Evolutionary conservation across 257 asterid species (phyloP), one percentile per base, ranked within the genome.

Genomic region (Solanum dulcamara): DNA sequence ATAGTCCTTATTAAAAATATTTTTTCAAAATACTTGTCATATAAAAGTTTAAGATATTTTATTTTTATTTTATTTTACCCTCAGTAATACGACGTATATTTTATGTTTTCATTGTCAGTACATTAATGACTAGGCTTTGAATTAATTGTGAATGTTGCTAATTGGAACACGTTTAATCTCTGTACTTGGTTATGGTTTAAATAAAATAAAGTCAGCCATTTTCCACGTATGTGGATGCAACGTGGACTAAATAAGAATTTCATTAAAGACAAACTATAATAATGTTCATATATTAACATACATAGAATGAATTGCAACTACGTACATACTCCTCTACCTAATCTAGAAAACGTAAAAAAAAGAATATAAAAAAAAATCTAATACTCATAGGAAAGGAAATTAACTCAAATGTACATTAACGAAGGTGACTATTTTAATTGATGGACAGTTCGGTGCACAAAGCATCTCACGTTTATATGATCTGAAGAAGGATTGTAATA

Each of bases 401-500:
- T 11, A 46, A 77, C 83, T 77, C 83, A 26, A 77, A 28, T 46
- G 83, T 46, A 77, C 62, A 77, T 2, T 46, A 77, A 26, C 4
- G 2, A 42, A 42, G 81, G 57, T 42, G 81, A 74, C 24, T 74
- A 68, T 68, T 64, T 32, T 67, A 44, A 32, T 1, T 48, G 86
- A 28, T 46, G 22, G 17, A 62, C 64, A 0, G 1, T 3, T 26
- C 18, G 4, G 0, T 26, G 3, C 24, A 7, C 12, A 30, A 30
- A 32, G 14, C 0, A 66, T 66, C 6, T 66, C 42, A 0, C 7
- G 0, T 64, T 26, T 26, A 12, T 0, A 57, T 1, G 2, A 3
- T 60, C 15, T 11, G 4, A 2, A 24, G 17, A 60, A 59, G 15
- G 3, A 10, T 10, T 59, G 7, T 5, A 59, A 24, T 24, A 24